Conservation (phyloP, 495 filamentous ascomycete species). For the Hypoxylon intermedium region DNA sequence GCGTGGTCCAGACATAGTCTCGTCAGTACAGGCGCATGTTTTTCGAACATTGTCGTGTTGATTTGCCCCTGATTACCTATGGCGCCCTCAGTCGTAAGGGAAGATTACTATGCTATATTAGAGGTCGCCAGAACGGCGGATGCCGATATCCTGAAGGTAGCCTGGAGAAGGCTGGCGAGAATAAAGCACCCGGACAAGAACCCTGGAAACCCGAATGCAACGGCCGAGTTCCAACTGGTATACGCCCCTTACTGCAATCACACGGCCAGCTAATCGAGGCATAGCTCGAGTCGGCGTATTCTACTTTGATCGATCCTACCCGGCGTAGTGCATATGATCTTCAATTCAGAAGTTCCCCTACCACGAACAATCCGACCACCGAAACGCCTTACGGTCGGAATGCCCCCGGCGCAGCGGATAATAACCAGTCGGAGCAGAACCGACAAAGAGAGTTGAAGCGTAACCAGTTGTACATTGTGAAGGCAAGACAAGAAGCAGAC, state of each 20-base stretch:
- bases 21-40: too few relatives aligned
- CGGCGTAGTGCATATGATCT: constrained; percentile 8
- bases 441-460: neutral
- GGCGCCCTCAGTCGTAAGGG: too few relatives aligned
- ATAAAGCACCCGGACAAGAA: constrained; percentile 88
- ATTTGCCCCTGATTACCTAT: too few relatives aligned
- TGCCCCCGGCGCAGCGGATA: neutral
- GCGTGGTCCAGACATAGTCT: too few relatives aligned
- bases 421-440: neutral
- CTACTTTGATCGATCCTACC: neutral
- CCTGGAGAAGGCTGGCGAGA: constrained; percentile 80
- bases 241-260: neutral
- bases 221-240: constrained; percentile 11
- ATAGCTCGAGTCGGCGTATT: constrained; percentile 7
- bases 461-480: neutral
- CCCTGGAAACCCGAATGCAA: constrained; percentile 49
- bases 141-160: constrained; percentile 83
- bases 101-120: constrained; percentile 89
- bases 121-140: constrained; percentile 76
- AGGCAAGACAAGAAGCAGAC: neutral
- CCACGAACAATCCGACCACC: too few relatives aligned
- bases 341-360: too few relatives aligned
- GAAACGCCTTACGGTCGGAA: too few relatives aligned
- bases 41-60: too few relatives aligned
- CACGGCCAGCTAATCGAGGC: neutral